Evolutionary conservation across 306 rosid species (phyloP).

Genomic region (Prunus mongolica): DNA sequence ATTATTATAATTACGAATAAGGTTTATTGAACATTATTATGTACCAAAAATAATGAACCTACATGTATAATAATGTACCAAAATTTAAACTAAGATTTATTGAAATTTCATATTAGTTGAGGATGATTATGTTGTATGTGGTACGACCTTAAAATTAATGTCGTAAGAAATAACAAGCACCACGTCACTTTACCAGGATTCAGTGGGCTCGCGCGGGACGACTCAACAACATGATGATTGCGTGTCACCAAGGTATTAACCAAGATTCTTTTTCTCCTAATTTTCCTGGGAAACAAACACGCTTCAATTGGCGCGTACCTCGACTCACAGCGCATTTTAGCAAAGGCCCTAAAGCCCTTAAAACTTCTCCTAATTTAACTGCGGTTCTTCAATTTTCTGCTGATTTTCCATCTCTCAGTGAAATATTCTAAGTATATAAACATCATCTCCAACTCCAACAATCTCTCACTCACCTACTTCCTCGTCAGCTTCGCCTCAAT

Average conservation of each 20-base stretch:
- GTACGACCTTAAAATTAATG: background rate
- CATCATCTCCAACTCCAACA: background rate
- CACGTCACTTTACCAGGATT: background rate
- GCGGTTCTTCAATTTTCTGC: background rate
- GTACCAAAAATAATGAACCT: too few species aligned
- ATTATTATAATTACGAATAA: too few species aligned
- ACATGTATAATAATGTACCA: too few species aligned
- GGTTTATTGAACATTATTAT: too few species aligned
- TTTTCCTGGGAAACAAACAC: background rate
- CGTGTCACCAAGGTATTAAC: conserved; percentile 21
- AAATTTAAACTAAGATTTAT: too few species aligned
- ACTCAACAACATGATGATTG: background rate
- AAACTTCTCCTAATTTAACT: background rate
- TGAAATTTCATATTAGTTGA: too few species aligned
- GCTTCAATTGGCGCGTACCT: background rate
- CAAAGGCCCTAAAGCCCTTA: background rate
- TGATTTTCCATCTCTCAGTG: background rate
- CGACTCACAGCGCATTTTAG: background rate
- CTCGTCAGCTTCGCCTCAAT: conserved; percentile 13
- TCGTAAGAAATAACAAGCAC: background rate
- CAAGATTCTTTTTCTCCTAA: background rate
- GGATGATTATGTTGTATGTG: too few species aligned
- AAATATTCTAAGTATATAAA: background rate
- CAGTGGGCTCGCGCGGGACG: background rate
- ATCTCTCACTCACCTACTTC: background rate